Base-by-base conservation (phyloP, 2,329 filamentous ascomycete species). In the Ceratocystis ficicola region DNA sequence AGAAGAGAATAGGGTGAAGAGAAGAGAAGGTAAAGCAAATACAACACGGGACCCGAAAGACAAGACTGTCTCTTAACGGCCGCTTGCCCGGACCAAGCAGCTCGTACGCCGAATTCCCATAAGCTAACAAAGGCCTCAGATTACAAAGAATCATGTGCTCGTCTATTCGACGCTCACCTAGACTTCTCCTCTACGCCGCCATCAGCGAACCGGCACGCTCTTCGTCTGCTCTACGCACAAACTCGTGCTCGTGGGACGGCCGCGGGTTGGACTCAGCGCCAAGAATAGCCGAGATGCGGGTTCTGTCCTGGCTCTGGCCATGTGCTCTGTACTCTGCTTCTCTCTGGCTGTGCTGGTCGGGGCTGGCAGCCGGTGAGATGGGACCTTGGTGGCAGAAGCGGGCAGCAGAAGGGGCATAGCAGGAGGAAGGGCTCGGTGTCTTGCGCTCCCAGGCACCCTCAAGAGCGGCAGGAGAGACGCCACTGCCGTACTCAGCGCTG, bases 401-500 rank as follows among this genome's bases (percentile, higher is more conserved):
- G 17, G 50, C 32, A 12, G 22, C 41, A 52, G 52, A 48, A 22
- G 41, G 28, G 1, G 17, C 63, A 55, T 48, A 52, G 22, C 17
- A 22, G 12, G 63, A 44, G 15, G 63, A 48, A 17, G 46, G 44
- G 10, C 52, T 61, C 20, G 59, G n/a, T 15, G 52, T 8, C 48
- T 64, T 52, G 32, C 77, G 76, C 72, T 79, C 81, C 85, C 87
- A 90, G n/a, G 86, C 84, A 72, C 86, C 85, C 75, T 90, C 87
- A 22, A 90, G 78, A 44, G 84, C 78, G 15, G 80, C 78, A 1
- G 87, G 83, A 62, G 83, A 85, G 1, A 80, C 79, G 44, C 84
- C 82, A 15, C 77, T 74, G 64, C 87, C 87, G 71, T 92, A 92
- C 71, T 90, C 87, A 30, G 82, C 77, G 36, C 88, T 87, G 44